Conservation (phyloP, 352 stramenopile species). For the Phytophthora pluvialis region DNA sequence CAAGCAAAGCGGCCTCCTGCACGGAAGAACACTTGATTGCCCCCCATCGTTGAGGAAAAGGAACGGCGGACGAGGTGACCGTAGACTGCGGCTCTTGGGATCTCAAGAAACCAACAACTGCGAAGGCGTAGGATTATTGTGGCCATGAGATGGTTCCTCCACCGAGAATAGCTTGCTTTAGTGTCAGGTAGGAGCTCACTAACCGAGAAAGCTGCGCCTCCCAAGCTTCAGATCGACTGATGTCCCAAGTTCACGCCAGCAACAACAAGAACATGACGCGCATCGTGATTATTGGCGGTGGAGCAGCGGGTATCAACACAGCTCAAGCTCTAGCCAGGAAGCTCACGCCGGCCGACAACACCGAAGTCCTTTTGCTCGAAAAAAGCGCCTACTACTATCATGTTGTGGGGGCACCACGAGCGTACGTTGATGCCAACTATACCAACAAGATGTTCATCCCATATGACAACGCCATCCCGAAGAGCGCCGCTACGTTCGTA, state of each 20-base stretch:
- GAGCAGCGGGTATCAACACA: slow-evolving; percentile 38
- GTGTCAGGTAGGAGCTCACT: no score
- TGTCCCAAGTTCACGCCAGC: slow-evolving; percentile 23
- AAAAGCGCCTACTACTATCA: slow-evolving; percentile 52
- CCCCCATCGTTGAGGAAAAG: slow-evolving; percentile 19
- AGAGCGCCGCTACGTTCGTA: slow-evolving; percentile 22
- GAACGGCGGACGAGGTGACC: not conserved
- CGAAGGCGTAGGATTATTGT: no score
- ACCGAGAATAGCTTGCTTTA: no score
- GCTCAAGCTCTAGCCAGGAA: slow-evolving; percentile 39
- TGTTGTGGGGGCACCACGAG: slow-evolving; percentile 40
- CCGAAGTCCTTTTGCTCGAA: slow-evolving; percentile 46
- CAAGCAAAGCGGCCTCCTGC: not conserved
- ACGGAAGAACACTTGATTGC: slow-evolving; percentile 3
- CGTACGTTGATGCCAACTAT: slow-evolving; percentile 43
- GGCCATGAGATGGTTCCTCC: no score
- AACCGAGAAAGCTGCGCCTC: not conserved
- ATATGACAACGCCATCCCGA: slow-evolving; percentile 40
- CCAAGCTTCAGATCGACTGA: not conserved
- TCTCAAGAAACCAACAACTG: no score
- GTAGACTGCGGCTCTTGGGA: no score
- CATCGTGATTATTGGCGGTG: slow-evolving; percentile 45
- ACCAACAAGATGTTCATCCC: slow-evolving; percentile 47
- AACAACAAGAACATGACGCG: slow-evolving; percentile 20
- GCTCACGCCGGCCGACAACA: slow-evolving; percentile 31